A percentile compares a stretch with the other conserved stretches of the same genome.
Evolutionary conservation across 2,329 filamentous ascomycete genomes (phyloP).

Genomic region (Fusarium drepaniforme): DNA sequence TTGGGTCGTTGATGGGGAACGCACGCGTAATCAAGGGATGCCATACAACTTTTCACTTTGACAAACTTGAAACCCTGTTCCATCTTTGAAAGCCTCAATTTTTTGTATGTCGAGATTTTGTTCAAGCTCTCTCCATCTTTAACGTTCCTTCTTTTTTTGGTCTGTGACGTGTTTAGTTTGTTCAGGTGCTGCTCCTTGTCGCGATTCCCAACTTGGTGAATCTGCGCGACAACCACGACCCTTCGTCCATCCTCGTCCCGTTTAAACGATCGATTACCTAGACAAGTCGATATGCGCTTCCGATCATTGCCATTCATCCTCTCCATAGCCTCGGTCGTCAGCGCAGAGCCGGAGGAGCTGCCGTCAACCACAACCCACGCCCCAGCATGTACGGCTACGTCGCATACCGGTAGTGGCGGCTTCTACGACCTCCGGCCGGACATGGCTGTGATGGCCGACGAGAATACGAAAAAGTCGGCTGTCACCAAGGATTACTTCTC

Average conservation of each 20-base stretch:
- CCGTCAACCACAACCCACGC: constrained; percentile 57
- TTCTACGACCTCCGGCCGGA: constrained; percentile 72
- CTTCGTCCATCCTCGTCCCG: constrained; percentile 7
- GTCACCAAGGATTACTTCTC: constrained; percentile 69
- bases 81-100: background rate
- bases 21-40: constrained; percentile 39
- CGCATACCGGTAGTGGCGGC: constrained; percentile 65
- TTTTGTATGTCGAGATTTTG: background rate
- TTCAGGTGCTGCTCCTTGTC: constrained; percentile 6
- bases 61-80: constrained; percentile 1
- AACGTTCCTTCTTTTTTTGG: constrained; percentile 8
- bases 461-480: constrained; percentile 56
- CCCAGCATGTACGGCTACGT: constrained; percentile 68
- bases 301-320: constrained; percentile 47
- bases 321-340: constrained; percentile 50
- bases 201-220: constrained; percentile 13
- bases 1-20: constrained; percentile 9
- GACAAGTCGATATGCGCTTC: constrained; percentile 44
- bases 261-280: constrained; percentile 1
- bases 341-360: constrained; percentile 49
- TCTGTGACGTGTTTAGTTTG: constrained; percentile 19
- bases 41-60: background rate
- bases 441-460: constrained; percentile 58
- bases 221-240: constrained; percentile 10
- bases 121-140: constrained; percentile 3